phyloP scores from a whole-genome alignment of 768 basidiomycete species.

The Naganishia friedmannii region DNA sequence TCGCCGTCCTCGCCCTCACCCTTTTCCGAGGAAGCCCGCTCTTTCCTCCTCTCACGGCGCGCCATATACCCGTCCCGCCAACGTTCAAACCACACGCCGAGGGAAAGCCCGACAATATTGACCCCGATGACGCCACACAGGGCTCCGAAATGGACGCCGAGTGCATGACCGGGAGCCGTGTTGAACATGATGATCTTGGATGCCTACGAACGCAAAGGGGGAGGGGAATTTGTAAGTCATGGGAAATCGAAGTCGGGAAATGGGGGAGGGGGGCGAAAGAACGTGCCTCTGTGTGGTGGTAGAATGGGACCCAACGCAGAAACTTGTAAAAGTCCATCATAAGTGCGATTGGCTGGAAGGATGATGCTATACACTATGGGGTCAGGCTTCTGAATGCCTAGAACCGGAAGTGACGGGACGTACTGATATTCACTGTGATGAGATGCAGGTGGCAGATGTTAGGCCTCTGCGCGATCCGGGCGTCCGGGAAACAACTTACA shows the following conservation, averaged over 20 bases:
- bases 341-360: conserved; percentile 48
- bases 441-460: not conserved
- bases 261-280: not conserved
- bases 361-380: conserved; percentile 35
- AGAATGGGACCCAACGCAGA: conserved; percentile 42
- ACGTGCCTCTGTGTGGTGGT: conserved; percentile 37
- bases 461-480: not conserved
- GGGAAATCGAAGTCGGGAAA: not conserved
- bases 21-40: conserved; percentile 8
- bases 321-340: conserved; percentile 47
- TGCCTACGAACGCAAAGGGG: conserved; percentile 13
- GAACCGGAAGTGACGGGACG: conserved; percentile 5
- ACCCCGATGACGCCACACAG: conserved; percentile 46
- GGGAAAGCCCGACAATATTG: conserved; percentile 36
- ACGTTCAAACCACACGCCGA: conserved; percentile 41
- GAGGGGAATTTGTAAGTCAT: not conserved
- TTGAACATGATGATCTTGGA: conserved; percentile 51
- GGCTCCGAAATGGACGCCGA: conserved; percentile 48
- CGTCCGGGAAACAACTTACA: conserved; percentile 30
- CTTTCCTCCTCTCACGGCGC: conserved; percentile 31
- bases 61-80: conserved; percentile 37
- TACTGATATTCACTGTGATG: conserved; percentile 44
- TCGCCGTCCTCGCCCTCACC: conserved; percentile 3
- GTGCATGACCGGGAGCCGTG: conserved; percentile 35
- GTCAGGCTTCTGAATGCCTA: not conserved